phyloP scores from a whole-genome alignment of 805 yeast species.

The Citeromyces matritensis region DNA sequence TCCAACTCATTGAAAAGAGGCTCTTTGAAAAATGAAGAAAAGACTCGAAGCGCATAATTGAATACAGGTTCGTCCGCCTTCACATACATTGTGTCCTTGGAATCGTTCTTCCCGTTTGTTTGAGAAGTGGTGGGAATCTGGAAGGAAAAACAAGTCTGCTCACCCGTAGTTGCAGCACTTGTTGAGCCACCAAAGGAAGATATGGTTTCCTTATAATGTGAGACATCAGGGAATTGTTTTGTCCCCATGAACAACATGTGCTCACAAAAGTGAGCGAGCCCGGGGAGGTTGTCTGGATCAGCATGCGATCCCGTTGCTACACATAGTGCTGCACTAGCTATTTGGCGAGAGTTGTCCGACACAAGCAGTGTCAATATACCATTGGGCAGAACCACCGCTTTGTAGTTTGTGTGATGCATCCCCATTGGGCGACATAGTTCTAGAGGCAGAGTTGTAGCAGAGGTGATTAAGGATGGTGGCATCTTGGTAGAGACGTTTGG shows the following conservation, averaged over 20 bases:
- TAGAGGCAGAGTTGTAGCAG: no score
- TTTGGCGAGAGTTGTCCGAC: slow-evolving; percentile 56
- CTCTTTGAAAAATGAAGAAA: slow-evolving; percentile 31
- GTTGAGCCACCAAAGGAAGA: slow-evolving; percentile 35
- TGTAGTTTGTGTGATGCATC: slow-evolving; percentile 11
- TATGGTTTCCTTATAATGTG: slow-evolving; percentile 25
- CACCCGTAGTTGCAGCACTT: slow-evolving; percentile 61
- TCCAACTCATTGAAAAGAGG: slow-evolving; percentile 31
- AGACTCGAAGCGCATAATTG: slow-evolving; percentile 27
- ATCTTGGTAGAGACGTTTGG: no score
- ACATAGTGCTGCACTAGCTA: slow-evolving; percentile 56
- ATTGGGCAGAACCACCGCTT: slow-evolving; percentile 40
- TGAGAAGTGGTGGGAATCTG: slow-evolving; percentile 33
- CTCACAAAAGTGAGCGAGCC: slow-evolving; percentile 85
- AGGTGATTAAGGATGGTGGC: no score
- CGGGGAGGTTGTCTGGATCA: slow-evolving; percentile 59
- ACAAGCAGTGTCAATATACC: slow-evolving; percentile 56
- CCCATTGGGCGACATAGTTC: no score
- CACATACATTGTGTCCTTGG: slow-evolving; percentile 4
- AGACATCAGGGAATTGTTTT: slow-evolving; percentile 32
- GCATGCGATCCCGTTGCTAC: slow-evolving; percentile 72
- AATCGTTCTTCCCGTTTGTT: slow-evolving; percentile 3
- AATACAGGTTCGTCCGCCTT: slow-evolving; percentile 19
- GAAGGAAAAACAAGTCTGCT: slow-evolving; percentile 48
- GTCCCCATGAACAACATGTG: slow-evolving; percentile 53